These are phyloP conservation scores for Cordyceps javanica DNA, from an alignment of 2,329 filamentous ascomycete species.

Conservation along the genomic window DNA sequence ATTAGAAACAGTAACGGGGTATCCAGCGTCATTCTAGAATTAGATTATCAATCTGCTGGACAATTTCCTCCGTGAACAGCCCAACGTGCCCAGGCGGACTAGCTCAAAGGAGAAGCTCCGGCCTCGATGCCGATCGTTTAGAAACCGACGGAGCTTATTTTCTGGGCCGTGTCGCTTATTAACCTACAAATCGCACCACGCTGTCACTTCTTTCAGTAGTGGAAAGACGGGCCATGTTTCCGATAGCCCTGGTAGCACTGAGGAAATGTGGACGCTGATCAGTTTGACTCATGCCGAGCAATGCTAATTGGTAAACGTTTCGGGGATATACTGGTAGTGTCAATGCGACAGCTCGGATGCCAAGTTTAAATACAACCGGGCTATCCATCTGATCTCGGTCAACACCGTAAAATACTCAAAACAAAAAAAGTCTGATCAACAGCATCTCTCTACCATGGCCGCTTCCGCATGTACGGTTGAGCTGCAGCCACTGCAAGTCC, in stretches of 20 bases:
- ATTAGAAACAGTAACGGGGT: not conserved
- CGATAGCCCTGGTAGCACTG: not conserved
- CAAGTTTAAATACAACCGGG: not conserved
- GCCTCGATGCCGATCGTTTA: not conserved
- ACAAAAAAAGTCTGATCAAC: not conserved
- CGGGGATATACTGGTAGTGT: too few species aligned
- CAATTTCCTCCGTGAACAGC: not conserved
- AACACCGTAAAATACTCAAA: not conserved
- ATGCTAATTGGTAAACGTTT: not conserved
- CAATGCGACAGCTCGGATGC: not conserved
- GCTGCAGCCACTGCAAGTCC: conserved; percentile 2
- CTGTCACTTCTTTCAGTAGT: not conserved
- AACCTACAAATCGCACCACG: not conserved
- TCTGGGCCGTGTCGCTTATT: not conserved
- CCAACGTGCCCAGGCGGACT: not conserved
- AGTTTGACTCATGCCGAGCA: conserved; percentile 5
- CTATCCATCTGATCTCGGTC: too few species aligned
- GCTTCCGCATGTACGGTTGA: conserved; percentile 2
- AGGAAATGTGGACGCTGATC: not conserved
- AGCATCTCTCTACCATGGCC: not conserved
- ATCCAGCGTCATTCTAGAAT: not conserved
- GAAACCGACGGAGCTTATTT: not conserved
- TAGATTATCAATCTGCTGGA: not conserved
- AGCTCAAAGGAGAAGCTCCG: conserved; percentile 7
- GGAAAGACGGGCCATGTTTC: conserved; percentile 4